These are phyloP conservation scores for Leptographium lundbergii DNA, from an alignment of 2,329 filamentous ascomycete genomes.

Conservation along the genomic window DNA sequence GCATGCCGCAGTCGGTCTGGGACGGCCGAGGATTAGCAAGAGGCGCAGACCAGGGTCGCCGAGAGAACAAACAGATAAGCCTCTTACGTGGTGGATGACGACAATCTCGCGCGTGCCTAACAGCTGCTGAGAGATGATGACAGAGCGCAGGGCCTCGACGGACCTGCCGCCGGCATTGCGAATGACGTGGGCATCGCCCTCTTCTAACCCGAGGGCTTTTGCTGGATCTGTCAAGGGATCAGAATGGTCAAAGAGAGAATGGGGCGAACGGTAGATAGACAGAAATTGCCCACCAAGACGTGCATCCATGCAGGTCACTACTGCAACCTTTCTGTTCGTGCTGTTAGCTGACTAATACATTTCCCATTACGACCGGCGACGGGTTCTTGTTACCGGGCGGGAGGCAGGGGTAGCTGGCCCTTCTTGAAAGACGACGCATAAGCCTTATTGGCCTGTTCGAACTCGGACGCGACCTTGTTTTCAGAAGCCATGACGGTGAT, in stretches of 20 bases:
- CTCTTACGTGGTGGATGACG: conserved; percentile 49
- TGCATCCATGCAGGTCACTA: conserved; percentile 72
- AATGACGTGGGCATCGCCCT: conserved; percentile 70
- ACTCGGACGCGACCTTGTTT: neutral
- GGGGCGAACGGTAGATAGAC: neutral
- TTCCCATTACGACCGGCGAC: conserved; percentile 8
- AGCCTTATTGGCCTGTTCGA: conserved; percentile 4
- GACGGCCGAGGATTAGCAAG: neutral
- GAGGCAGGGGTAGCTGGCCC: conserved; percentile 53
- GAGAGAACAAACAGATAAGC: neutral
- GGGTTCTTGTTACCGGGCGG: conserved; percentile 39
- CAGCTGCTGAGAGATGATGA: conserved; percentile 69
- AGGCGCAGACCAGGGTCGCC: too few relatives aligned
- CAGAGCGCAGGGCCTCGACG: conserved; percentile 58
- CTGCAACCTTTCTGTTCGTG: conserved; percentile 12
- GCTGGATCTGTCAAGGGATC: conserved; percentile 38
- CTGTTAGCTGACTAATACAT: conserved; percentile 7
- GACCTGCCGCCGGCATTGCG: conserved; percentile 60
- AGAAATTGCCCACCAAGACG: conserved; percentile 28
- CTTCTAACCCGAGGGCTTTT: conserved; percentile 55
- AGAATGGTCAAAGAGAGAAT: neutral
- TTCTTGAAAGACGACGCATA: conserved; percentile 41
- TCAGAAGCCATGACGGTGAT: neutral
- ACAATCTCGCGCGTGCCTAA: conserved; percentile 66
- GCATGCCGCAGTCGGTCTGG: conserved; percentile 57